phyloP scores from a whole-genome alignment of 371 early-diverging fungal species.

The Mucor indicus region DNA sequence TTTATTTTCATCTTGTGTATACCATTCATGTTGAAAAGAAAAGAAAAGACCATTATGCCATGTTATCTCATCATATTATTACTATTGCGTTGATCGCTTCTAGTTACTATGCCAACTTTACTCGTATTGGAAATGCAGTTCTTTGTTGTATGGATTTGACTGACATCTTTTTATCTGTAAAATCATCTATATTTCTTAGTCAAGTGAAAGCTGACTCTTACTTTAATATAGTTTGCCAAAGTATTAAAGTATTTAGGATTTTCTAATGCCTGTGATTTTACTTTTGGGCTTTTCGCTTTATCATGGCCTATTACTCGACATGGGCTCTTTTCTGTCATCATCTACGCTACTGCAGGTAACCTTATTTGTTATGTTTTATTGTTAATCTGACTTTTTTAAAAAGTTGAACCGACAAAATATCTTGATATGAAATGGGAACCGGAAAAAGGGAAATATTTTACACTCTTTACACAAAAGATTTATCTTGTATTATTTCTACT shows the following conservation, averaged over 20 bases:
- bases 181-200: slow-evolving; percentile 4
- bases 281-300: slow-evolving; percentile 74
- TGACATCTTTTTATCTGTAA: slow-evolving; percentile 73
- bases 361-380: too few species aligned
- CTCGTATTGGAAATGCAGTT: slow-evolving; percentile 78
- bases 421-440: slow-evolving; percentile 65
- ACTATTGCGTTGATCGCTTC: slow-evolving; percentile 66
- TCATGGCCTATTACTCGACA: slow-evolving; percentile 82
- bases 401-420: slow-evolving; percentile 48
- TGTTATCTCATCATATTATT: slow-evolving; percentile 81
- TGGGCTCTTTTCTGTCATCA: slow-evolving; percentile 53
- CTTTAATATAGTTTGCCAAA: slow-evolving; percentile 56
- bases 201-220: too few species aligned
- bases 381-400: too few species aligned
- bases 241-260: slow-evolving; percentile 70
- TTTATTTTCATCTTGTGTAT: slow-evolving; percentile 77
- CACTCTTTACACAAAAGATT: slow-evolving; percentile 43
- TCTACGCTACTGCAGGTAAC: slow-evolving; percentile 52
- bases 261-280: slow-evolving; percentile 59
- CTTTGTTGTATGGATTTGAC: slow-evolving; percentile 80
- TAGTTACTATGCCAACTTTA: slow-evolving; percentile 72
- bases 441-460: slow-evolving; percentile 59
- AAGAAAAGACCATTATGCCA: slow-evolving; percentile 75
- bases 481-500: slow-evolving; percentile 58
- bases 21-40: slow-evolving; percentile 75